phyloP scores from a whole-genome alignment of 2,329 filamentous ascomycete genomes.

The Botryosphaeria dothidea region DNA sequence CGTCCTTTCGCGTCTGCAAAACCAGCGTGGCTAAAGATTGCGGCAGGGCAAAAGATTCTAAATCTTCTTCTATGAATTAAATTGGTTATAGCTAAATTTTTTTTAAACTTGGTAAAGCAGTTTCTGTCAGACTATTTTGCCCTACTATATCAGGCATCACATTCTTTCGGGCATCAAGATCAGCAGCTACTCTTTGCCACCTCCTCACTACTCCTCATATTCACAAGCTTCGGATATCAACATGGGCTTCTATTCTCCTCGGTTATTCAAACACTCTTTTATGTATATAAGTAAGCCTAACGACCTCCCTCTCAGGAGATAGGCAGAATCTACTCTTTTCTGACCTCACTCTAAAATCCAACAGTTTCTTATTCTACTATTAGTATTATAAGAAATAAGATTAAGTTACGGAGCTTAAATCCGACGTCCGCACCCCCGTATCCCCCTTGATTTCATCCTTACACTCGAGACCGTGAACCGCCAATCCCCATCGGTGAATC shows the following conservation, averaged over 20 bases:
- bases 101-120: too few relatives aligned
- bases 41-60: too few relatives aligned
- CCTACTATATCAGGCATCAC: background rate
- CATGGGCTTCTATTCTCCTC: background rate
- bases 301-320: too few relatives aligned
- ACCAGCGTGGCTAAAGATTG: too few relatives aligned
- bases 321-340: background rate
- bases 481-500: constrained; percentile 20
- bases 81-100: too few relatives aligned
- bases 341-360: background rate
- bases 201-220: background rate
- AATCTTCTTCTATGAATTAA: too few relatives aligned
- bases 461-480: constrained; percentile 17
- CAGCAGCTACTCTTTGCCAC: background rate
- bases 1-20: too few relatives aligned
- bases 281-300: background rate
- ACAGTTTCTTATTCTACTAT: too few relatives aligned
- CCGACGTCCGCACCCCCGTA: background rate
- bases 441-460: constrained; percentile 19
- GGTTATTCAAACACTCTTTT: background rate
- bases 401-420: background rate
- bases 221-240: background rate
- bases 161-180: background rate
- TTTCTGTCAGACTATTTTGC: background rate
- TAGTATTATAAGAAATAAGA: too few relatives aligned